Percentiles rank a stretch among this genome's conserved stretches.
Evolutionary conservation across 108 stramenopile species (phyloP).

Genomic region (Nitzschia palea): DNA sequence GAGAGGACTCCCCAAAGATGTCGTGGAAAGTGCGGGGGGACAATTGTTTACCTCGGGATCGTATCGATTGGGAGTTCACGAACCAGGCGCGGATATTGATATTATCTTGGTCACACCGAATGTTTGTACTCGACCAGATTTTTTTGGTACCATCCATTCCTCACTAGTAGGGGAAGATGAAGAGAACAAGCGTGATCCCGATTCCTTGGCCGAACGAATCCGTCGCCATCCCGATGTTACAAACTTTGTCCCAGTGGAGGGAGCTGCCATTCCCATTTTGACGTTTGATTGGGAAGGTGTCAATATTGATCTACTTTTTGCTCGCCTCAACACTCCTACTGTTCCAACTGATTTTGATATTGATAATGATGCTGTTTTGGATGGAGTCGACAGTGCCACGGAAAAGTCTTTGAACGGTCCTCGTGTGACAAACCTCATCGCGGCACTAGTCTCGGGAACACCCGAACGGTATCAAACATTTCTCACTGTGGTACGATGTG

Average conservation of each 20-base stretch:
- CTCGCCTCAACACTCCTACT: conserved; percentile 72
- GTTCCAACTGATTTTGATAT: conserved; percentile 92
- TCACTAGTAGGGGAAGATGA: conserved; percentile 36
- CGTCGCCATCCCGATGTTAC: conserved; percentile 82
- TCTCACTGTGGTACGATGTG: conserved; percentile 84
- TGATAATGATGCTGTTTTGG: conserved; percentile 90
- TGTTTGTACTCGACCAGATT: conserved; percentile 89
- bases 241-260: conserved; percentile 91
- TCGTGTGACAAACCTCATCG: conserved; percentile 94
- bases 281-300: conserved; percentile 98
- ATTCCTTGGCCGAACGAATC: conserved; percentile 85
- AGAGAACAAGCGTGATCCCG: conserved; percentile 54
- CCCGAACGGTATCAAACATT: conserved; percentile 81
- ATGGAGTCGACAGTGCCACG: conserved; percentile 91
- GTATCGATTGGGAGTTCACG: conserved; percentile 94
- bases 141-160: conserved; percentile 75
- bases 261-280: conserved; percentile 94
- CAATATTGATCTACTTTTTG: conserved; percentile 96
- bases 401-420: conserved; percentile 97
- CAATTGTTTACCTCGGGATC: conserved; percentile 90
- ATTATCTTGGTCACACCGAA: conserved; percentile 82
- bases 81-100: conserved; percentile 98
- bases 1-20: conserved; percentile 56
- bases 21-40: conserved; percentile 74
- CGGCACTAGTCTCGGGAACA: conserved; percentile 82